These are phyloP conservation scores for Lonicera japonica DNA, from an alignment of 129 eudicot genomes.

Conservation along the genomic window DNA sequence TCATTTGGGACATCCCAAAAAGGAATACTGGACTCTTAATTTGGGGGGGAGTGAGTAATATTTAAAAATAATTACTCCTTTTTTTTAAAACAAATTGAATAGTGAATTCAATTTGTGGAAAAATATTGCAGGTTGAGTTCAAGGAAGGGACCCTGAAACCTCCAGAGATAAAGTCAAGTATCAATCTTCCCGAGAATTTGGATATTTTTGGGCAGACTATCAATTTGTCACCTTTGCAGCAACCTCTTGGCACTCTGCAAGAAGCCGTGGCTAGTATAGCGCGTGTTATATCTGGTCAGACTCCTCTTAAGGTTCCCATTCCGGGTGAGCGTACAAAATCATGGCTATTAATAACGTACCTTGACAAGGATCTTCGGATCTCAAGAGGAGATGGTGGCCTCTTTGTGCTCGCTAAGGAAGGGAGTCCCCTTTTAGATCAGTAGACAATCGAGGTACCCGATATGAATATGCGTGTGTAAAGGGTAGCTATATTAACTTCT, in stretches of 20 bases:
- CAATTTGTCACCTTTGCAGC: slow-evolving; percentile 63
- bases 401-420: slow-evolving; percentile 93
- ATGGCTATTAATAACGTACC: slow-evolving; percentile 79
- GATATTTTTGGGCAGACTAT: slow-evolving; percentile 77
- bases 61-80: too few species aligned
- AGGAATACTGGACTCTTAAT: too few species aligned
- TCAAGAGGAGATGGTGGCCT: slow-evolving; percentile 99
- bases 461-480: too few species aligned
- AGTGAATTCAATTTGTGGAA: neutral
- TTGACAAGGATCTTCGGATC: slow-evolving; percentile 86
- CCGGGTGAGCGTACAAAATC: slow-evolving; percentile 82
- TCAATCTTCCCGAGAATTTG: slow-evolving; percentile 69
- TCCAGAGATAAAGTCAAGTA: slow-evolving; percentile 80
- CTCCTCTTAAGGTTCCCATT: slow-evolving; percentile 73
- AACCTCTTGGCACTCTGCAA: slow-evolving; percentile 61
- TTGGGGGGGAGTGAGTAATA: too few species aligned
- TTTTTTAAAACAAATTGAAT: too few species aligned
- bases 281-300: slow-evolving; percentile 68
- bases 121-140: slow-evolving; percentile 59
- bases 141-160: slow-evolving; percentile 90
- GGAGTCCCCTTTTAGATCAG: slow-evolving; percentile 69
- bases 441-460: slow-evolving; percentile 34
- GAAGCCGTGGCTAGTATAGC: slow-evolving; percentile 52
- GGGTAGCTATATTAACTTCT: neutral
- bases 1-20: too few species aligned